Evolutionary conservation across 495 filamentous ascomycete genomes (phyloP).

Genomic region (Lindgomyces ingoldianus): DNA sequence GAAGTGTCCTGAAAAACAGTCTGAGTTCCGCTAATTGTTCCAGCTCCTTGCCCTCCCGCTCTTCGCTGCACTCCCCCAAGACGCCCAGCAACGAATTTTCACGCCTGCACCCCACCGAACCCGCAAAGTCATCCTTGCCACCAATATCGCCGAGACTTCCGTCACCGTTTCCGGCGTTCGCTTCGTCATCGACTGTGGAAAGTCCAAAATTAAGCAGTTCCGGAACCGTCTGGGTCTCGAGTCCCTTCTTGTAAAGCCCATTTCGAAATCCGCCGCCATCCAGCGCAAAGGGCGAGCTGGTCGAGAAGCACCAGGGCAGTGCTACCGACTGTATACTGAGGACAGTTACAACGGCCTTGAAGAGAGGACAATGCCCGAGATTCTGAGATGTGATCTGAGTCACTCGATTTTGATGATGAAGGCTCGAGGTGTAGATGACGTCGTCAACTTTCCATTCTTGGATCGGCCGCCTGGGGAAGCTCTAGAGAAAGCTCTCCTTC

Average conservation of each 20-base stretch:
- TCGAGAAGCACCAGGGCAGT: constrained; percentile 86
- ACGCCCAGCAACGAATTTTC: constrained; percentile 84
- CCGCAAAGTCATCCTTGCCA: constrained; percentile 87
- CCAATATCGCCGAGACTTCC: constrained; percentile 98
- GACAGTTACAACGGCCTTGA: constrained; percentile 68
- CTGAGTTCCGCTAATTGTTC: neutral
- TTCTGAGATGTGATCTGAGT: constrained; percentile 83
- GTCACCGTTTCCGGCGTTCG: constrained; percentile 93
- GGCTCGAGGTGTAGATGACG: constrained; percentile 80
- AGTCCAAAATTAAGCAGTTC: constrained; percentile 92
- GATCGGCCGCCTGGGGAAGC: constrained; percentile 75
- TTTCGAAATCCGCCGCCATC: constrained; percentile 90
- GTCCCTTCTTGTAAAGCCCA: constrained; percentile 84
- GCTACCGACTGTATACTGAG: constrained; percentile 87
- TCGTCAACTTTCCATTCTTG: constrained; percentile 81
- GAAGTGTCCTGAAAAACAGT: constrained; percentile 34
- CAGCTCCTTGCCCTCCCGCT: constrained; percentile 67
- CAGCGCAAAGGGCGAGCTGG: constrained; percentile 92
- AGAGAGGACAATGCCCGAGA: constrained; percentile 81
- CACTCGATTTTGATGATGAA: constrained; percentile 92
- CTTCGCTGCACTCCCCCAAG: constrained; percentile 71
- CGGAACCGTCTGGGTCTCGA: constrained; percentile 82
- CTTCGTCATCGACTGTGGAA: constrained; percentile 89
- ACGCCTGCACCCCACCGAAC: constrained; percentile 70
- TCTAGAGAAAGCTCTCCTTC: constrained; percentile 79